Conservation (phyloP, 1,284 basidiomycete species). For the Apiotrichum sp. region DNA sequence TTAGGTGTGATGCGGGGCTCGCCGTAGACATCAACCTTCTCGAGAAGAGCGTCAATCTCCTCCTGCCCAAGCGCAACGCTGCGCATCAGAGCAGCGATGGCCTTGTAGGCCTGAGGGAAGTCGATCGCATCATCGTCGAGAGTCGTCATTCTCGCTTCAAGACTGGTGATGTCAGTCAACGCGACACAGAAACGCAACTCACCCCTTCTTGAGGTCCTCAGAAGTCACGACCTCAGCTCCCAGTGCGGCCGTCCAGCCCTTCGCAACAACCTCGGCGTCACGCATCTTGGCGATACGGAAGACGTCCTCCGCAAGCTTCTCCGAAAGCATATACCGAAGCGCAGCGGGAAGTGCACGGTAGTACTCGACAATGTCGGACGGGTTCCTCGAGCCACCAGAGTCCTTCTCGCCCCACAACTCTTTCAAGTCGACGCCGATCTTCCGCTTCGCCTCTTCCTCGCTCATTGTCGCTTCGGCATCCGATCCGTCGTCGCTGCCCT, state of each 20-base stretch:
- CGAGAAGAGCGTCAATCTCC: conserved; percentile 54
- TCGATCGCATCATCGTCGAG: conserved; percentile 84
- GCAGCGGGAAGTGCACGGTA: conserved; percentile 54
- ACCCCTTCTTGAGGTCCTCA: conserved; percentile 57
- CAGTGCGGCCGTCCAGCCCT: conserved; percentile 51
- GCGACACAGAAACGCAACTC: conserved; percentile 10
- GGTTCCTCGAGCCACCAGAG: conserved; percentile 41
- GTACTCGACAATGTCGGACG: conserved; percentile 56
- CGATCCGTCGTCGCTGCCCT: conserved; percentile 48
- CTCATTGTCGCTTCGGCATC: conserved; percentile 56
- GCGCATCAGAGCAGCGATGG: conserved; percentile 67
- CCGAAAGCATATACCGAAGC: conserved; percentile 59
- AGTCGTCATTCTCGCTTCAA: conserved; percentile 61
- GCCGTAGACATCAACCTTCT: conserved; percentile 38
- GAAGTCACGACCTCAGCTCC: conserved; percentile 54
- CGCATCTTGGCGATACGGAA: conserved; percentile 78
- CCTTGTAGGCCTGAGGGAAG: conserved; percentile 73
- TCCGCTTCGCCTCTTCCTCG: conserved; percentile 65
- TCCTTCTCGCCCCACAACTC: conserved; percentile 50
- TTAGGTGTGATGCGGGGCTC: conserved; percentile 37
- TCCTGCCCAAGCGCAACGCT: conserved; percentile 54
- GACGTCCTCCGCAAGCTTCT: conserved; percentile 78
- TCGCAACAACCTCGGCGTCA: conserved; percentile 70
- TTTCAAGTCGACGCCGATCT: conserved; percentile 58
- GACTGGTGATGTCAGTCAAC: conserved; percentile 46